Evolutionary conservation across 2,329 filamentous ascomycete species (phyloP).

Genomic region (Colletotrichum spinosum): DNA sequence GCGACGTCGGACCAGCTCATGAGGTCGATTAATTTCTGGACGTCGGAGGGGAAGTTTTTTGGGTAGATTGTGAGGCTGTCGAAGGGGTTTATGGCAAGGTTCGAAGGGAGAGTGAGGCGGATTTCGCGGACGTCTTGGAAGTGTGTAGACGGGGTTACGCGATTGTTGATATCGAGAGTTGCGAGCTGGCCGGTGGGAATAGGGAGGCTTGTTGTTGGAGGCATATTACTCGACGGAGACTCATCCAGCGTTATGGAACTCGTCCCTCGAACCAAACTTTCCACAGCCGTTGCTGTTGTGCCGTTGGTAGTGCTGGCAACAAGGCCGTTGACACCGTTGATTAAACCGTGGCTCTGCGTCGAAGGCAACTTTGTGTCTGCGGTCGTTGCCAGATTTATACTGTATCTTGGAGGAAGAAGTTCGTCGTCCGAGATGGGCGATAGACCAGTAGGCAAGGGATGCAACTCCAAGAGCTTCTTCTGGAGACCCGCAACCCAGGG

Average conservation of each 20-base stretch:
- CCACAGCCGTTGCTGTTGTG: not conserved
- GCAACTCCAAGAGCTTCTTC: conserved; percentile 72
- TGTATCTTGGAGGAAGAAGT: conserved; percentile 81
- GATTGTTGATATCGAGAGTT: conserved; percentile 71
- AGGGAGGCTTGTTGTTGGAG: conserved; percentile 56
- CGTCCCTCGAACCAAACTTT: conserved; percentile 8
- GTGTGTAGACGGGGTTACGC: conserved; percentile 80
- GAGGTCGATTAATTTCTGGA: conserved; percentile 79
- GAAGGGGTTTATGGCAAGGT: conserved; percentile 69
- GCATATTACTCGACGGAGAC: conserved; percentile 10
- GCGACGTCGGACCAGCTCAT: conserved; percentile 84
- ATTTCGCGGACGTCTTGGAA: conserved; percentile 95
- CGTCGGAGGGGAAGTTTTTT: conserved; percentile 86
- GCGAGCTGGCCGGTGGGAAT: conserved; percentile 69
- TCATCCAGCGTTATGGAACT: conserved; percentile 10
- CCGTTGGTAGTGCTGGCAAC: not conserved
- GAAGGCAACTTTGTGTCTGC: conserved; percentile 32
- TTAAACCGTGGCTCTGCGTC: conserved; percentile 9
- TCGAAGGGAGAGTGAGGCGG: conserved; percentile 18
- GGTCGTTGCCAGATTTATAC: conserved; percentile 55
- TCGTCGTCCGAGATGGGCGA: conserved; percentile 79
- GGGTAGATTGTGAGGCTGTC: conserved; percentile 86
- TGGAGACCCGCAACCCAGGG: conserved; percentile 80
- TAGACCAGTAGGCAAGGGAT: conserved; percentile 75
- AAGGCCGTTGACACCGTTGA: not conserved